Conservation (phyloP, 2,329 filamentous ascomycete species). For the Sporothrix brasiliensis region DNA sequence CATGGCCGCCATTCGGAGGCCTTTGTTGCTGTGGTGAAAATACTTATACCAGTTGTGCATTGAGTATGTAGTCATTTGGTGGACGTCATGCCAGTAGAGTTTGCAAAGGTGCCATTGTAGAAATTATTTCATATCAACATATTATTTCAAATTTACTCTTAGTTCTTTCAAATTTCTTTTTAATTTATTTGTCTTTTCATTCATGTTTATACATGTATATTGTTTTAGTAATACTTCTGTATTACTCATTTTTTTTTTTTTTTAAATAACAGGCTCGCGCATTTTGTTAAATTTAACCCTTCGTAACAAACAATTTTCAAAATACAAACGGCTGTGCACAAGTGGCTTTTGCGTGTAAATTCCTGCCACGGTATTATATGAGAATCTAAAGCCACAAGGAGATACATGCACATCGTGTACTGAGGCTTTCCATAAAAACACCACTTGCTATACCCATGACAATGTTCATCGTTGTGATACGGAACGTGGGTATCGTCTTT, state of each 20-base stretch:
- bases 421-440: background rate
- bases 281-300: no score
- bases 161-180: background rate
- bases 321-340: no score
- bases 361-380: no score
- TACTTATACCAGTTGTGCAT: no score
- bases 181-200: background rate
- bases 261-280: background rate
- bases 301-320: no score
- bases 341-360: no score
- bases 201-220: background rate
- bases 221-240: background rate
- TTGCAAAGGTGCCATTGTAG: no score
- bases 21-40: no score
- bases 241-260: background rate
- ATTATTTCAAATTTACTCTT: background rate
- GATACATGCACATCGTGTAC: background rate
- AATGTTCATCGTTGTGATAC: no score
- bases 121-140: no score
- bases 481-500: constrained; percentile 10
- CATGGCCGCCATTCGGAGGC: no score
- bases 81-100: background rate
- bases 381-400: background rate
- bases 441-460: background rate
- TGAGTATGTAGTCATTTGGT: background rate